Conservation (phyloP, 176 grass and related monocot genomes). For the Sorghum bicolor region DNA sequence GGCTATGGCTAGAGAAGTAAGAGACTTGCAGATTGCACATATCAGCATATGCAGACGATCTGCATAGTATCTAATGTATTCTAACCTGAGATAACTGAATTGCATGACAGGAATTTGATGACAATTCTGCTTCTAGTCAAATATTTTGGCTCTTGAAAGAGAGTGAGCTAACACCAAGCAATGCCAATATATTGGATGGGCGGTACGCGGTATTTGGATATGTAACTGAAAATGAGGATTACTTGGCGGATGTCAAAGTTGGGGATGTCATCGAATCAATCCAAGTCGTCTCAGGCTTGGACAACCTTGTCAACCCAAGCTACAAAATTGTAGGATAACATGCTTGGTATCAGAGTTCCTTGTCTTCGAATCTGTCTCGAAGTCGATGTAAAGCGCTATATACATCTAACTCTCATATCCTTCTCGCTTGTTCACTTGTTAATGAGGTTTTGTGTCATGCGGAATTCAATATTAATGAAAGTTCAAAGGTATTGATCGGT, state of each 20-base stretch:
- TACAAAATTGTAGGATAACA: conserved; percentile 85
- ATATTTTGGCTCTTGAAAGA: conserved; percentile 98
- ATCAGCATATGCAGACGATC: neutral
- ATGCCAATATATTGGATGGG: conserved; percentile 97
- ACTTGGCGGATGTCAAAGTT: conserved; percentile 87
- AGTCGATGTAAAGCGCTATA: conserved; percentile 24
- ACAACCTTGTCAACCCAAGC: conserved; percentile 90
- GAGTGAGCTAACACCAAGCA: conserved; percentile 97
- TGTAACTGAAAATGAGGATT: conserved; percentile 85
- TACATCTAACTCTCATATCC: neutral
- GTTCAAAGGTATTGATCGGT: neutral
- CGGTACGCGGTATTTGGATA: conserved; percentile 87
- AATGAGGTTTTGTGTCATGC: conserved; percentile 13
- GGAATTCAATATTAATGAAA: conserved; percentile 12
- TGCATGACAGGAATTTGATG: conserved; percentile 87
- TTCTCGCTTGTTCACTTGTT: neutral
- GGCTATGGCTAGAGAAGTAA: conserved; percentile 99
- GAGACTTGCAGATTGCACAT: conserved; percentile 15
- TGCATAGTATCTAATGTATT: neutral
- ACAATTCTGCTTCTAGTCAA: conserved; percentile 95
- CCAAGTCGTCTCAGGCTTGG: conserved; percentile 83
- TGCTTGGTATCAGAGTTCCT: conserved; percentile 16
- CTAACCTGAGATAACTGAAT: conserved; percentile 11
- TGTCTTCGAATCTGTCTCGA: conserved; percentile 13
- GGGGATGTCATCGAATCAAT: conserved; percentile 96